Evolutionary conservation across 768 basidiomycete species (phyloP).

Genomic region (Hortiboletus campestris): DNA sequence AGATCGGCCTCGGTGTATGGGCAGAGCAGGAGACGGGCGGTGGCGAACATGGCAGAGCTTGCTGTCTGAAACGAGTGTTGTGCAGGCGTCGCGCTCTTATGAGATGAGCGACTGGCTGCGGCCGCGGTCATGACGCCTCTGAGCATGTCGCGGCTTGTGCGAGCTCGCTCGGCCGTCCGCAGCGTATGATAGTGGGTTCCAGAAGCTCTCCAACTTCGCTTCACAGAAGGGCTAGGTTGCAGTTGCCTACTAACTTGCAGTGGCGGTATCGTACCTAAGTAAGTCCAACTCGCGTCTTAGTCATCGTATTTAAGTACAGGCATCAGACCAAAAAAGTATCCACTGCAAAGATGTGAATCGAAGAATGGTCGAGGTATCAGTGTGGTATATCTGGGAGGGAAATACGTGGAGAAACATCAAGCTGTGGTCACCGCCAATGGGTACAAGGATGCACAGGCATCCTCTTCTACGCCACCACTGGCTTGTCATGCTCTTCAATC

Average conservation of each 20-base stretch:
- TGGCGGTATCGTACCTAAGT: not conserved
- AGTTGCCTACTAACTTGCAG: not conserved
- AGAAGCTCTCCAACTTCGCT: not conserved
- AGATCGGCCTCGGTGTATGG: constrained; percentile 34
- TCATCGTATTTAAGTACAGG: not conserved
- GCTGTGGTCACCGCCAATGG: not conserved
- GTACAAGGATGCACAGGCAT: not conserved
- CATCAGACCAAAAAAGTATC: not conserved
- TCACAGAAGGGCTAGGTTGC: not conserved
- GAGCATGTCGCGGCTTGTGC: too few relatives aligned
- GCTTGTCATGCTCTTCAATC: not conserved
- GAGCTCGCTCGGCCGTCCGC: too few relatives aligned
- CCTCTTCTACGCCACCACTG: not conserved
- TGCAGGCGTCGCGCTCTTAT: not conserved
- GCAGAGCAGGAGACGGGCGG: constrained; percentile 35
- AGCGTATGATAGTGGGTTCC: too few relatives aligned
- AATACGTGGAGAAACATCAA: not conserved
- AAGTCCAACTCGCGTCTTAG: not conserved
- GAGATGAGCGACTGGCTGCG: constrained; percentile 10
- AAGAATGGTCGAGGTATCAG: not conserved
- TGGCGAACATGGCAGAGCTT: constrained; percentile 24
- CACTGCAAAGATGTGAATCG: not conserved
- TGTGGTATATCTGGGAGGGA: not conserved
- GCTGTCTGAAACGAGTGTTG: not conserved
- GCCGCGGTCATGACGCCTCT: constrained; percentile 14